A percentile compares a stretch with the other conserved stretches of the same genome.
Evolutionary conservation across 2,329 filamentous ascomycete genomes (phyloP).

Genomic region (Trichoderma guizhouense): DNA sequence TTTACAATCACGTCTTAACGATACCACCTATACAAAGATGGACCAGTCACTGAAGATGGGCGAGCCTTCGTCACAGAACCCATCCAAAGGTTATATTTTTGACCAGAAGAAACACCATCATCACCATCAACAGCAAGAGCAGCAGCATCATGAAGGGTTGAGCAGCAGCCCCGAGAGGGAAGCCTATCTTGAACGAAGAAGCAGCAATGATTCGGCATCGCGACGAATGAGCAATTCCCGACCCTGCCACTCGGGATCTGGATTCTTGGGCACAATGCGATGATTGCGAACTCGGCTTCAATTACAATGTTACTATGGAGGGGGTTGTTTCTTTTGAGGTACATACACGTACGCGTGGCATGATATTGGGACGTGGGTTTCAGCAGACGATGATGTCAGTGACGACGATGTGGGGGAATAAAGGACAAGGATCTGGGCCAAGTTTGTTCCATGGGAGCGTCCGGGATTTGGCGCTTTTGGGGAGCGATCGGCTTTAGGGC

Average conservation of each 20-base stretch:
- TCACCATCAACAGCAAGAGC: neutral
- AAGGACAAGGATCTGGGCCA: neutral
- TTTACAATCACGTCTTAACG: neutral
- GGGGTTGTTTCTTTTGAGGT: neutral
- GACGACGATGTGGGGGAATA: neutral
- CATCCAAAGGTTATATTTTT: neutral
- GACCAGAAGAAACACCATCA: neutral
- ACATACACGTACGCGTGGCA: neutral
- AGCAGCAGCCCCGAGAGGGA: constrained; percentile 5
- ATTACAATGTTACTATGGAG: neutral
- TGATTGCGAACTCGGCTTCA: neutral
- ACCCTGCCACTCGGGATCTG: constrained; percentile 6
- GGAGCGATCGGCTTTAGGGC: neutral
- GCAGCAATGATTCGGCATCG: constrained; percentile 5
- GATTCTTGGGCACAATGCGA: constrained; percentile 19
- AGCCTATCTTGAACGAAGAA: neutral
- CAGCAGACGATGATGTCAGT: constrained; percentile 1
- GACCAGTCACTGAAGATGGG: neutral
- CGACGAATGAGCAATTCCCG: constrained; percentile 1
- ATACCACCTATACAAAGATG: neutral
- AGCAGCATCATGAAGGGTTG: neutral
- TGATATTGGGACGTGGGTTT: neutral
- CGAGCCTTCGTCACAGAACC: neutral
- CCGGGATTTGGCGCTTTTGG: neutral
- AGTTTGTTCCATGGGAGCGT: neutral